Conservation (phyloP, 2,329 filamentous ascomycete species). For the Coleophoma cylindrospora region DNA sequence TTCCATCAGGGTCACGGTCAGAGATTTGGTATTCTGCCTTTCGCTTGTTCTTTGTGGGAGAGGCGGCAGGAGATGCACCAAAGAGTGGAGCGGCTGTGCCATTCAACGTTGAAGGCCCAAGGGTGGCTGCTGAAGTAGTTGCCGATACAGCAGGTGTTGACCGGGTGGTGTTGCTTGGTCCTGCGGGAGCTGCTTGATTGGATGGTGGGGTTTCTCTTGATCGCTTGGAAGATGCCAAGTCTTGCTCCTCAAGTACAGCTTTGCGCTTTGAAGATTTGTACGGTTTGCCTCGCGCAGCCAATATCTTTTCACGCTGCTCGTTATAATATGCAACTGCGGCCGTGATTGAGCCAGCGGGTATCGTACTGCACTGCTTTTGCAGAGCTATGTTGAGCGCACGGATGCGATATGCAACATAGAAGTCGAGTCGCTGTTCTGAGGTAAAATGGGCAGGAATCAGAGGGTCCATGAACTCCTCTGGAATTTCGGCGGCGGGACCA, state of each 20-base stretch:
- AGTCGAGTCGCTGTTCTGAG: conserved; percentile 14
- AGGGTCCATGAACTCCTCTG: conserved; percentile 14
- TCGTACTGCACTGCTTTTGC: conserved; percentile 12
- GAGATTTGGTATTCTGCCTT: conserved; percentile 23
- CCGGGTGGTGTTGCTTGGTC: not conserved
- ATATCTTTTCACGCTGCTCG: conserved; percentile 9
- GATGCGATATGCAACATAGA: conserved; percentile 21
- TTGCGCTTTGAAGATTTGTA: conserved; percentile 15
- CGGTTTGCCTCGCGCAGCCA: conserved; percentile 1
- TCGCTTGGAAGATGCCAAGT: conserved; percentile 19
- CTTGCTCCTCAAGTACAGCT: conserved; percentile 10
- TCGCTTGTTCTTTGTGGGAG: conserved; percentile 16
- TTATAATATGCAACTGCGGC: conserved; percentile 8
- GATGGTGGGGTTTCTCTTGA: conserved; percentile 5
- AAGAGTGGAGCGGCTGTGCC: conserved; percentile 2
- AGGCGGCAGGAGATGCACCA: not conserved
- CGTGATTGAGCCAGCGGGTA: conserved; percentile 7
- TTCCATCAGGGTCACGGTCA: conserved; percentile 18
- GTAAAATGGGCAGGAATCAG: conserved; percentile 16
- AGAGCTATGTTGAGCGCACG: conserved; percentile 22
- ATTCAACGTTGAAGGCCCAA: not conserved
- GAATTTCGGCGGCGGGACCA: conserved; percentile 10
- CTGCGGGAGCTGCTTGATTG: not conserved
- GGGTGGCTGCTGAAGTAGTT: conserved; percentile 2
- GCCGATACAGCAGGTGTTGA: not conserved